Percentiles rank a stretch among this genome's conserved stretches.
These are phyloP conservation scores for Pseudogymnoascus sp. DNA, from an alignment of 2,329 filamentous ascomycete species.

Conservation along the genomic window DNA sequence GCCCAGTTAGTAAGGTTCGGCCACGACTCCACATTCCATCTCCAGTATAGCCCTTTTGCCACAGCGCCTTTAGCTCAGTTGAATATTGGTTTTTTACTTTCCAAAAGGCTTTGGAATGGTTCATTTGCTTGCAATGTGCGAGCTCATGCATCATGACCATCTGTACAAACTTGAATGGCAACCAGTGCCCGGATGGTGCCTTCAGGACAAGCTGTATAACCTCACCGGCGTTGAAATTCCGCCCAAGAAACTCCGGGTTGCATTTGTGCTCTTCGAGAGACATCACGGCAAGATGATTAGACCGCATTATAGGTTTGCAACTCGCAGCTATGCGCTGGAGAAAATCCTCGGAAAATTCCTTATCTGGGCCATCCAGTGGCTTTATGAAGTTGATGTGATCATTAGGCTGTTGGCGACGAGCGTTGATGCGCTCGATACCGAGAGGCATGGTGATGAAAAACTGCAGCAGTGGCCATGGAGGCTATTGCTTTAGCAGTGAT, in stretches of 20 bases:
- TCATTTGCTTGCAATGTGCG: slow-evolving; percentile 87
- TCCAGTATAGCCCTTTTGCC: slow-evolving; percentile 62
- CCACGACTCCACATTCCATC: slow-evolving; percentile 80
- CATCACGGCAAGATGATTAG: slow-evolving; percentile 54
- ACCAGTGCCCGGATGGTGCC: slow-evolving; percentile 57
- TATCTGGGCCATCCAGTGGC: slow-evolving; percentile 56
- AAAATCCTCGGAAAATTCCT: slow-evolving; percentile 57
- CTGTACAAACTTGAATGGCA: slow-evolving; percentile 75
- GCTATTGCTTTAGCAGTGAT: background rate
- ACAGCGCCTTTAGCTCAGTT: slow-evolving; percentile 60
- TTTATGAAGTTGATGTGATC: slow-evolving; percentile 78
- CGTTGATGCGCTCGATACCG: slow-evolving; percentile 71
- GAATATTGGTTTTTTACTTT: slow-evolving; percentile 66
- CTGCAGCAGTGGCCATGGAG: background rate
- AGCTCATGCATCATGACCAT: slow-evolving; percentile 91
- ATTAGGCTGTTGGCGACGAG: slow-evolving; percentile 65
- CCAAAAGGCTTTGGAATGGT: slow-evolving; percentile 77
- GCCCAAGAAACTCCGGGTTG: slow-evolving; percentile 79
- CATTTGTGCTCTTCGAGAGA: slow-evolving; percentile 73
- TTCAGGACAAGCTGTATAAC: slow-evolving; percentile 78
- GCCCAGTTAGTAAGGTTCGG: slow-evolving; percentile 49
- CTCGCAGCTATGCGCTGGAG: slow-evolving; percentile 71
- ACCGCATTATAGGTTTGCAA: slow-evolving; percentile 64
- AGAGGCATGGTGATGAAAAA: slow-evolving; percentile 52
- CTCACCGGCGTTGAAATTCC: slow-evolving; percentile 86